Base-by-base conservation (phyloP, 768 basidiomycete species). In the Rhizopogon sp. region DNA sequence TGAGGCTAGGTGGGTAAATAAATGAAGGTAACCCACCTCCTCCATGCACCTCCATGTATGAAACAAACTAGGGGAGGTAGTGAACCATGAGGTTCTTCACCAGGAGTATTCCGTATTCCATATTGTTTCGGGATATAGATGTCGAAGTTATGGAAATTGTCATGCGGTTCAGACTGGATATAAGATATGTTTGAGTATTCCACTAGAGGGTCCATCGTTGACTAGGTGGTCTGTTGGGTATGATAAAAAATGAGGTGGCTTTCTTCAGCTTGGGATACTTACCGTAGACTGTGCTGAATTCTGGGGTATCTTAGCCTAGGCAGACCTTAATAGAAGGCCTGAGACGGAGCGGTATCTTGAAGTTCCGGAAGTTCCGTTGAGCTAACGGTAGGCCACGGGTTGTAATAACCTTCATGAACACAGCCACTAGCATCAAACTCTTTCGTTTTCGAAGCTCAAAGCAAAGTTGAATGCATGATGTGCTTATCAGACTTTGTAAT, bases 1-100 rank as follows among this genome's bases (percentile, higher is more conserved):
- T 56, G 50, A 56, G 22, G 29, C 22, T 42, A 25, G 29, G 46
- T 56, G 33, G 49, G 52, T 53, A 22, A 11, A 33, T 22, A 3
- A 6, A 41, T 29, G 33, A 39, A 57, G 50, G 54, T 2, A 49
- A 64, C 86, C 74, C 64, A 90, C 90, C 82, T 67, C 62, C 82
- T 74, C 91, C 91, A 93, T 22, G 90, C 91, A 35, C 91, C 91
- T 31, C 91, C 91, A 60, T 91, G 91, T 29, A 92, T 72, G 62
- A 90, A 92, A 62, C 82, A 82, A 39, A 91, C 64, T 42, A 90
- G 67, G n/a, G 78, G 74, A 1, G 64, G 61, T 43, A 55, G 10
- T 37, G 45, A n/a, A 3, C 39, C 29, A 7, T 40, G 39, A 42
- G 39, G 25, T 22, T 50, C 31, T 2, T 31, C 17, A 45, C 35